Base-by-base conservation (phyloP, 2,329 filamentous ascomycete genomes). In the Zymoseptoria tritici region DNA sequence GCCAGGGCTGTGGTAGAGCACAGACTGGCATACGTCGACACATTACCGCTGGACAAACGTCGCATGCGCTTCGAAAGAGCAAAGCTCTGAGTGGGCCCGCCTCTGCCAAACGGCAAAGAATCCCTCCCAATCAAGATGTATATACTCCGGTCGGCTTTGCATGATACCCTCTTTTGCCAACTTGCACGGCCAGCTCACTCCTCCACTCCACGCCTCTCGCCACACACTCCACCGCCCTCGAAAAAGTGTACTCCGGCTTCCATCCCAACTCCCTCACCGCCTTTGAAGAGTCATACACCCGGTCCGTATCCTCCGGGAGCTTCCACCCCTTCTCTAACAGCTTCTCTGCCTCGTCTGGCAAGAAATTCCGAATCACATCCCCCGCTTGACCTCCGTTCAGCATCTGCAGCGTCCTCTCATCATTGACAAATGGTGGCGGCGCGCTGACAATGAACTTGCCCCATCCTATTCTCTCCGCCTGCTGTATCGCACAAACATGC, bases 401-500 rank as follows among this genome's bases (percentile, higher is more conserved):
- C 29, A 49, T 52, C 4, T 46, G 21, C 3, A 64, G 42, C 8
- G 62, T 21, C 3, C 49, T 52, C 5, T 58, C 26, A 9, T 54
- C 59, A 9, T 49, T 51, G 9, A 46, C 49, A 29, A 65, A 65
- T 20, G 63, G 63, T n/a, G 63, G 61, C 11, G 61, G 60, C 22
- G 63, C 61, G 36, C 60, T 65, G 55, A 65, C 63, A 21, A 63
- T 62, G 46, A 59, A 65, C 42, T 62, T 65, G 16, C 52, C 62
- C 59, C 57, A 65, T 0, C 63, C 60, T 11, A 65, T 56, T 3
- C 42, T 49, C 20, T 60, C 59, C 24, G 63, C 61, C 19, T 62
- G 50, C 24, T 57, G 56, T 55, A 65, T 62, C 2, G 60, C 63
- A 20, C 60, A 61, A 2, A 64, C 55, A 36, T 65, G 61, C 13